Conservation (phyloP, 768 basidiomycete genomes). For the Rhodotorula paludigena region DNA sequence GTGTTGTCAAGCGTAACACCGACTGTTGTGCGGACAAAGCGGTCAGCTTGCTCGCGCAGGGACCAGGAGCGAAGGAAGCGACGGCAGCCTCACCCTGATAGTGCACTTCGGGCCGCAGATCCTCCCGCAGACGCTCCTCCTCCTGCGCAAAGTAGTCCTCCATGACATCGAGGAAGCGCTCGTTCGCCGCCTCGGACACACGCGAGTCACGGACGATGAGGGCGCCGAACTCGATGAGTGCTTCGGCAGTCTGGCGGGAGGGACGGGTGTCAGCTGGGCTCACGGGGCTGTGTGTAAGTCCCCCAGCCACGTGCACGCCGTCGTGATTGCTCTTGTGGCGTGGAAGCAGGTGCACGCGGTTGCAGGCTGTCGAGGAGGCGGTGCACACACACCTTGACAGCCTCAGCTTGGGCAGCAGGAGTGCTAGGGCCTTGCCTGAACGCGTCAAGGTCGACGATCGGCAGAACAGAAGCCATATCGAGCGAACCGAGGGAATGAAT, state of each 20-base stretch:
- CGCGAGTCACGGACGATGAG: slow-evolving; percentile 78
- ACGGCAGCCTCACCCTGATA: slow-evolving; percentile 67
- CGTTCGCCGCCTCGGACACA: slow-evolving; percentile 75
- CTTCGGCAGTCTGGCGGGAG: slow-evolving; percentile 61
- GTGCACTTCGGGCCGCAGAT: slow-evolving; percentile 76
- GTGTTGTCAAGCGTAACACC: slow-evolving; percentile 96
- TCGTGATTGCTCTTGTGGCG: too few relatives aligned
- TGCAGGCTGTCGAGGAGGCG: not conserved
- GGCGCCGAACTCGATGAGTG: slow-evolving; percentile 77
- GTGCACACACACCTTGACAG: slow-evolving; percentile 36
- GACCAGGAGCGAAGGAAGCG: not conserved
- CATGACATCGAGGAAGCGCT: slow-evolving; percentile 74
- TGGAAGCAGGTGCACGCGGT: not conserved
- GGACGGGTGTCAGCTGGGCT: not conserved
- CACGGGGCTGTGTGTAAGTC: too few relatives aligned
- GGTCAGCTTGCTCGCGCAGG: not conserved
- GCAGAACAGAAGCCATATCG: slow-evolving; percentile 52
- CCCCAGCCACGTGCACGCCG: too few relatives aligned
- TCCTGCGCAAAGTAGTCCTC: slow-evolving; percentile 90
- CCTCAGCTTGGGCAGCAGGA: slow-evolving; percentile 64
- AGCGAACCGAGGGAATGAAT: not conserved
- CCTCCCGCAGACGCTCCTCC: slow-evolving; percentile 58
- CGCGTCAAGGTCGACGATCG: slow-evolving; percentile 71
- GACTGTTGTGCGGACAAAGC: slow-evolving; percentile 47
- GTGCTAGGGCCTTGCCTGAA: slow-evolving; percentile 55